Conservation (phyloP, 768 basidiomycete species). For the Cystofilobasidium bisporidii region DNA sequence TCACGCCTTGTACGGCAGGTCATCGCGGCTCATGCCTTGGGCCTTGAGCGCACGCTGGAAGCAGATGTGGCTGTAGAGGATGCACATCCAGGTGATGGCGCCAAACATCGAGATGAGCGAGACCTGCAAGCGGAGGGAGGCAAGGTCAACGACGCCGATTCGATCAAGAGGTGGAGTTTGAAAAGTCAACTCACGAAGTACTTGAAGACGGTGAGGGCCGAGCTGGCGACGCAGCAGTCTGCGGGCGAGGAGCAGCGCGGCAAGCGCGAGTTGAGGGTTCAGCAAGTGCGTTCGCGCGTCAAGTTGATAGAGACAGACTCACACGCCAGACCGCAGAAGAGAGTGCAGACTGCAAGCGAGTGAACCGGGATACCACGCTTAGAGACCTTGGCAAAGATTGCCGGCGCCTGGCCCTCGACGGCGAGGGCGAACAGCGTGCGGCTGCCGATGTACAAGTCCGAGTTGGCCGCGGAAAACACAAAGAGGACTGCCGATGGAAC, state of each 20-base stretch:
- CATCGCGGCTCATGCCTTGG: slow-evolving; percentile 46
- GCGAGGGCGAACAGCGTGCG: slow-evolving; percentile 32
- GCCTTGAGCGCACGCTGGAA: slow-evolving; percentile 37
- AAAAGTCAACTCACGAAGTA: no score
- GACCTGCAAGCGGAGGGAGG: no score
- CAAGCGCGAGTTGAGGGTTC: no score
- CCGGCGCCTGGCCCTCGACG: slow-evolving; percentile 32
- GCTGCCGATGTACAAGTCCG: slow-evolving; percentile 49
- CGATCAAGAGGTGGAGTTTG: no score
- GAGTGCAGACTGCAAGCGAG: slow-evolving; percentile 50
- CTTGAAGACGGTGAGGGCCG: slow-evolving; percentile 26
- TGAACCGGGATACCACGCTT: slow-evolving; percentile 33
- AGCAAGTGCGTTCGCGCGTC: no score
- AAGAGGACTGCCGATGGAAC: slow-evolving; percentile 53
- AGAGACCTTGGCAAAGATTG: slow-evolving; percentile 32
- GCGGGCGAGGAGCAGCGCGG: no score
- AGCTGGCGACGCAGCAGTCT: slow-evolving; percentile 11
- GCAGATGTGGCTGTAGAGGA: slow-evolving; percentile 55
- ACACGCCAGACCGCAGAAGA: slow-evolving; percentile 51
- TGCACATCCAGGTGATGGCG: slow-evolving; percentile 39
- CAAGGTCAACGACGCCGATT: no score
- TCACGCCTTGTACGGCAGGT: slow-evolving; percentile 39
- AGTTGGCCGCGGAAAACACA: slow-evolving; percentile 50
- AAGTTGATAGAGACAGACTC: no score
- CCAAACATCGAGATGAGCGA: slow-evolving; percentile 22